Evolutionary conservation across 208 protist genomes (phyloP), one percentile per base, ranked within the genome.

Genomic region (Angomonas ambiguus): DNA sequence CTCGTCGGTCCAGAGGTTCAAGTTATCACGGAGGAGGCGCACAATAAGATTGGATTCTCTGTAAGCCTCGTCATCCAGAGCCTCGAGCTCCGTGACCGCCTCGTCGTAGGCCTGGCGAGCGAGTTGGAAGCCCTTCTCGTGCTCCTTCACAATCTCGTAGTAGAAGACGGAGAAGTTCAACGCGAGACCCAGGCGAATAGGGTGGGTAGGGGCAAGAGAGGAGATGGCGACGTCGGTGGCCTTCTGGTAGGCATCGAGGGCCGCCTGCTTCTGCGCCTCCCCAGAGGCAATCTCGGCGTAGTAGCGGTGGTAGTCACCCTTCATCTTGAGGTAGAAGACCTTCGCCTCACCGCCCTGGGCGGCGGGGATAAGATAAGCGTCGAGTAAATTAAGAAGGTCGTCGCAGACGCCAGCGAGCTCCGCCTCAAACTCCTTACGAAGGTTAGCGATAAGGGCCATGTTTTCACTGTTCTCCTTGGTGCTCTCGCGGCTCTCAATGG

Each of bases 111-210:
- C 94, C 76, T 87, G 74, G 57, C 96, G 95, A 6, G 96, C 96
- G 42, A 98, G 87, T 68, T 93, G 82, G 83, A 94, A 93, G 62
- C 85, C 84, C 76, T 93, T 87, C 60, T 99, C 96, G 73, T 98
- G 95, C 55, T 92, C 80, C 73, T 98, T 98, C 70, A 99, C 84
- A 74, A 99, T 99, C 85, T 99, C 98, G 82, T 99, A 99, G 85
- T 99, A 99, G 83, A 99, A 99, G 42, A 99, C 98, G 30, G 98
- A 99, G 80, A 99, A 99, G 93, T 99, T 99, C 33, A 99, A 93
- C 48, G 97, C 98, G 53, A 99, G 97, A 62, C 98, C 98, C n/a
- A 99, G 92, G 55, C 98, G 96, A 61, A 99, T 98, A 32, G 98
- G 98, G 87, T 99, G 91, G 6, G 98, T 99, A 30, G 98, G 87